Conservation (phyloP, 306 rosid genomes). For the Inga oerstediana region DNA sequence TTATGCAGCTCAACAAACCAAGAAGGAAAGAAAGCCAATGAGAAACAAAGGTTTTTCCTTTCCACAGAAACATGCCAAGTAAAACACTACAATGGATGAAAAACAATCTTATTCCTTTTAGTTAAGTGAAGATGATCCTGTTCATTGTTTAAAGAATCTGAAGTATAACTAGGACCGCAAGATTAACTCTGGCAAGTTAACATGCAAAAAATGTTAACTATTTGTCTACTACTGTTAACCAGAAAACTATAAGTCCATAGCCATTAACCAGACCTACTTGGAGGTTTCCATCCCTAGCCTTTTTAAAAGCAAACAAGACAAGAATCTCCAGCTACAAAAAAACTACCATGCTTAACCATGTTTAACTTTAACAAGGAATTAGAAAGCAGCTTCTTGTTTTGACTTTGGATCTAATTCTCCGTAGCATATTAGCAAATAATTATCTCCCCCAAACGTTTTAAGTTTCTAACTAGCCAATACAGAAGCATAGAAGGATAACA, state of each 20-base stretch:
- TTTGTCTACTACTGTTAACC: neutral
- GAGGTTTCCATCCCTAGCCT: neutral
- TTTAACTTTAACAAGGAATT: neutral
- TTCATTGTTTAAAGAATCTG: neutral
- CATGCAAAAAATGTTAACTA: slow-evolving; percentile 7
- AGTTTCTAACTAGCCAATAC: slow-evolving; percentile 21
- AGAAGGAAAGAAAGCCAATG: slow-evolving; percentile 24
- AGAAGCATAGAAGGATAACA: neutral
- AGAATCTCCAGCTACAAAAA: neutral
- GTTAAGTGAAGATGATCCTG: slow-evolving; percentile 19
- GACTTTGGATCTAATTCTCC: neutral
- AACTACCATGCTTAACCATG: slow-evolving; percentile 21
- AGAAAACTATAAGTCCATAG: neutral
- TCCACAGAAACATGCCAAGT: slow-evolving; percentile 14
- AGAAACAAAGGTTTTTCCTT: slow-evolving; percentile 10
- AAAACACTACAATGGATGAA: slow-evolving; percentile 13
- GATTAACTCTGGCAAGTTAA: slow-evolving; percentile 17
- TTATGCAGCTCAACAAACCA: slow-evolving; percentile 27
- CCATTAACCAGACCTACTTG: neutral
- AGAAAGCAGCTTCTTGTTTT: neutral
- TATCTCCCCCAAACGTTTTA: neutral
- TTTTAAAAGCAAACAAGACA: slow-evolving; percentile 26
- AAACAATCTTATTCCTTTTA: slow-evolving; percentile 16
- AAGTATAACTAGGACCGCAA: neutral
- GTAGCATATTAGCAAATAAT: neutral